Evolutionary conservation across 495 filamentous ascomycete genomes (phyloP).

Genomic region (Hyaloscypha variabilis): DNA sequence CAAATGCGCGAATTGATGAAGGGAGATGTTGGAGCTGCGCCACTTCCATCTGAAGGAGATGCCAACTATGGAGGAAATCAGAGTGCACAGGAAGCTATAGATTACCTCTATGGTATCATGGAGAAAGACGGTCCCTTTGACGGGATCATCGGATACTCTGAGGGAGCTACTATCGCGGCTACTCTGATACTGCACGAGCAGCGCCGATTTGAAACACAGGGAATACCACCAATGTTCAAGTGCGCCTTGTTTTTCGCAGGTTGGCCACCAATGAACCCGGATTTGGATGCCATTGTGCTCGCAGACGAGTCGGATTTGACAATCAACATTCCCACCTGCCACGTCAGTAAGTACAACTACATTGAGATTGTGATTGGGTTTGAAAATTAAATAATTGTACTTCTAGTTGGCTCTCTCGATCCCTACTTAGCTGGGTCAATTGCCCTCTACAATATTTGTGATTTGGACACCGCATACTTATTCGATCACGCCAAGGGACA

Average conservation of each 20-base stretch:
- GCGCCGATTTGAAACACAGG: conserved; percentile 37
- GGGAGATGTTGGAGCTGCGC: conserved; percentile 34
- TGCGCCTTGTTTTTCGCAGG: conserved; percentile 58
- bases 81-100: conserved; percentile 34
- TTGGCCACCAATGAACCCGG: conserved; percentile 51
- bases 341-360: conserved; percentile 49
- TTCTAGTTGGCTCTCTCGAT: conserved; percentile 56
- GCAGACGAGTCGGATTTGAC: conserved; percentile 48
- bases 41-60: conserved; percentile 43
- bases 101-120: conserved; percentile 41
- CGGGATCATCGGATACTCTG: conserved; percentile 61
- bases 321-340: conserved; percentile 56
- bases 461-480: conserved; percentile 47
- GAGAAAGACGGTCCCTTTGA: conserved; percentile 51
- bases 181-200: conserved; percentile 55
- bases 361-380: no score
- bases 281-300: conserved; percentile 42
- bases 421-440: conserved; percentile 53
- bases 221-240: conserved; percentile 50
- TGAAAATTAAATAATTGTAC: conserved; percentile 18
- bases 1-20: conserved; percentile 46
- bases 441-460: conserved; percentile 59
- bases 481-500: conserved; percentile 62
- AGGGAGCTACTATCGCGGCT: conserved; percentile 61
- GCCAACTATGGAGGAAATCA: conserved; percentile 29